Evolutionary conservation across 169 alveolate species (phyloP), one percentile per base, ranked within the genome.

Genomic region (Cryptosporidium ryanae): DNA sequence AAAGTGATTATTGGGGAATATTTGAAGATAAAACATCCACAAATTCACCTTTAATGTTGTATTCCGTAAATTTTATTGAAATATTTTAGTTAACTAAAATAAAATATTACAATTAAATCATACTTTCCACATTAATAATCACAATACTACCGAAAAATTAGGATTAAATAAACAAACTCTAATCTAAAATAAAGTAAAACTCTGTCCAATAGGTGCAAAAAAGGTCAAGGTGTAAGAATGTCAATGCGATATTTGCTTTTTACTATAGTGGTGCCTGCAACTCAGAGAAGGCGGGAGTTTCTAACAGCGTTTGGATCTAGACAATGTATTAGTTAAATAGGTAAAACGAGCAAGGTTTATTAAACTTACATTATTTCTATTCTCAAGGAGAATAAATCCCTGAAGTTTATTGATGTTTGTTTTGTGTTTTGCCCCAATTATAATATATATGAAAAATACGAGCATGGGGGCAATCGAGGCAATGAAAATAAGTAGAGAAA

Each of bases 391-490:
- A 43, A 76, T 43, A 32, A 55, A 57, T n/a, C 71, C 64, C 64
- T 76, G 87, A 31, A 76, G 25, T 52, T 59, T 34, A 7, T 76
- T 71, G n/a, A 55, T 76, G 64, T 25, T 59, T 25, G 87, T 76
- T 43, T 76, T 76, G 64, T 59, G 68, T 29, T 76, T 76, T 61
- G 87, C 31, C 34, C 71, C 48, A 25, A 76, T 59, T n/a, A 55
- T 23, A 25, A 76, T 76, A 27, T 59, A 59, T 31, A 76, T 2
- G 1, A 34, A 32, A 34, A 76, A 43, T 1, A 38, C 15, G 12
- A 59, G n/a, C 32, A 76, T 32, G 1, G 87, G 87, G 13, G 71
- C 3, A 46, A 32, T 34, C 17, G 63, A 21, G 2, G 63, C 46
- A 23, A 61, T 23, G 2, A 76, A 65, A 10, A 76, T 2, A 7